These are phyloP conservation scores for Termitomyces sp. DNA, from an alignment of 768 basidiomycete genomes.

Conservation along the genomic window DNA sequence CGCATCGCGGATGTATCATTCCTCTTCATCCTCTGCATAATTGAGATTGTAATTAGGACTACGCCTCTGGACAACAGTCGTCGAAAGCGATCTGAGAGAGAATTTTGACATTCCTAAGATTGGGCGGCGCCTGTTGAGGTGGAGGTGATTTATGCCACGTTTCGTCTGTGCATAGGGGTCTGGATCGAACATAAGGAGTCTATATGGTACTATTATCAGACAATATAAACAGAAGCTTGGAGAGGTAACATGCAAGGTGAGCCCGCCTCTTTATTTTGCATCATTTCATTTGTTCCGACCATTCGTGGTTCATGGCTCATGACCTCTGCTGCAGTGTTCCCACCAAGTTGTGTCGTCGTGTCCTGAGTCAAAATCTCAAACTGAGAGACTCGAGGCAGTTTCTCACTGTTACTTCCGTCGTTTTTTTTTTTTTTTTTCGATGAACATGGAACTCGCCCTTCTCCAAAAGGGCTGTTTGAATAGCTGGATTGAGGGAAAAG, in stretches of 20 bases:
- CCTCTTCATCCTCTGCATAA: background rate
- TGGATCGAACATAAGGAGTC: slow-evolving; percentile 36
- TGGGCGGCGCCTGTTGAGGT: slow-evolving; percentile 20
- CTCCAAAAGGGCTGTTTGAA: no score
- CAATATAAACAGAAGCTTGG: background rate
- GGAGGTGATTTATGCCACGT: slow-evolving; percentile 33
- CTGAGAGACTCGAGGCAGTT: no score
- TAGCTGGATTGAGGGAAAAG: no score
- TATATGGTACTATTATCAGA: slow-evolving; percentile 12
- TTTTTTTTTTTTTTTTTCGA: no score
- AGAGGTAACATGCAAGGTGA: slow-evolving; percentile 35
- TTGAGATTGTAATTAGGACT: background rate
- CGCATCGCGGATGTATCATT: background rate
- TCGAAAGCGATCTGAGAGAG: slow-evolving; percentile 30
- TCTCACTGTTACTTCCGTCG: no score
- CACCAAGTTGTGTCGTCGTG: no score
- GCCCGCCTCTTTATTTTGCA: slow-evolving; percentile 32
- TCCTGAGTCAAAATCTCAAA: no score
- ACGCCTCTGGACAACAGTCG: slow-evolving; percentile 21
- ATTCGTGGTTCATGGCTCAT: slow-evolving; percentile 36
- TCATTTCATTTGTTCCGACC: slow-evolving; percentile 41
- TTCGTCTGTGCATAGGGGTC: slow-evolving; percentile 1
- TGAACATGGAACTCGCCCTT: no score
- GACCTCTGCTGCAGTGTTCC: slow-evolving; percentile 19
- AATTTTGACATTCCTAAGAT: slow-evolving; percentile 25